phyloP scores from a whole-genome alignment of 306 rosid genomes.

The Senna siamea region DNA sequence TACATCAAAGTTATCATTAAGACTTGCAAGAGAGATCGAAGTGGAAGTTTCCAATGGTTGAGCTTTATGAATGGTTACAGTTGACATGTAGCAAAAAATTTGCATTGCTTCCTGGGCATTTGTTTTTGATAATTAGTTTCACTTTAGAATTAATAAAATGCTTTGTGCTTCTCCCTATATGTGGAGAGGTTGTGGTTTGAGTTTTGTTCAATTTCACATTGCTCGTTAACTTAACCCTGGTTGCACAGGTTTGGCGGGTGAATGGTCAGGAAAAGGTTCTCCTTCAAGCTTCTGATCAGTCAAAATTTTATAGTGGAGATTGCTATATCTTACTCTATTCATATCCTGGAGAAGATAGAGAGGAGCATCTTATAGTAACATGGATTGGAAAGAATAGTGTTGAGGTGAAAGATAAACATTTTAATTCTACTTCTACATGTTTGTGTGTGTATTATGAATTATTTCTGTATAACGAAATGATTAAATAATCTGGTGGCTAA shows the following conservation, averaged over 20 bases:
- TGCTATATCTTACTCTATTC: slow-evolving; percentile 91
- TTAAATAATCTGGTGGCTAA: slow-evolving; percentile 21
- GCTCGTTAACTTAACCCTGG: slow-evolving; percentile 42
- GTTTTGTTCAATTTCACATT: slow-evolving; percentile 21
- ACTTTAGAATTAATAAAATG: slow-evolving; percentile 4
- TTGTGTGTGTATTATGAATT: slow-evolving; percentile 22
- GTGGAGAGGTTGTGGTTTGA: slow-evolving; percentile 27
- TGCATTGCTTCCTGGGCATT: slow-evolving; percentile 22
- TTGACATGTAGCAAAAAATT: slow-evolving; percentile 6
- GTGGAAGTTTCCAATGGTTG: slow-evolving; percentile 12
- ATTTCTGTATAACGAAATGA: background rate
- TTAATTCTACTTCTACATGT: slow-evolving; percentile 35
- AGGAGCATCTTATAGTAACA: slow-evolving; percentile 83
- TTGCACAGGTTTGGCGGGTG: slow-evolving; percentile 89
- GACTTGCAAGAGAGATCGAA: slow-evolving; percentile 7
- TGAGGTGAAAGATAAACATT: slow-evolving; percentile 66
- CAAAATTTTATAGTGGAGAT: slow-evolving; percentile 89
- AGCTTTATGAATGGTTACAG: slow-evolving; percentile 32
- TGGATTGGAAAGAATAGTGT: slow-evolving; percentile 92
- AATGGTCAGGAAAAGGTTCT: slow-evolving; percentile 76
- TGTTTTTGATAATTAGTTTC: slow-evolving; percentile 34
- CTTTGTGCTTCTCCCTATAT: slow-evolving; percentile 24
- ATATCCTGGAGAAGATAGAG: slow-evolving; percentile 93
- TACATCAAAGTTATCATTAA: too few relatives aligned
- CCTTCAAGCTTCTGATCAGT: slow-evolving; percentile 78